These are phyloP conservation scores for Styphnolobium japonicum DNA, from an alignment of 306 rosid genomes.

Conservation along the genomic window DNA sequence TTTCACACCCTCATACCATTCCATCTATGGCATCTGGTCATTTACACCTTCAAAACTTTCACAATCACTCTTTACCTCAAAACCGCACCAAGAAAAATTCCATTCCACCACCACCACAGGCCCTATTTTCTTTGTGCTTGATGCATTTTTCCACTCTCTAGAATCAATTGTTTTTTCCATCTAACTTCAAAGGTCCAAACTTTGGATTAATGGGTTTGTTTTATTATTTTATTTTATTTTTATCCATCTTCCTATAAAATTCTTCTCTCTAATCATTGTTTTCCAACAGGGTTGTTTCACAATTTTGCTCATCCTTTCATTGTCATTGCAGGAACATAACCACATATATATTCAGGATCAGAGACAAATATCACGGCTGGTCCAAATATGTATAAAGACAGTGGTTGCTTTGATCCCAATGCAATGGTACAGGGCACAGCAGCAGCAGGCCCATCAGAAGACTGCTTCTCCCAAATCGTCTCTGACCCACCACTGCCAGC, in stretches of 20 bases:
- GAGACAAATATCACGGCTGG: not conserved
- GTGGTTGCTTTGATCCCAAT: slow-evolving; percentile 24
- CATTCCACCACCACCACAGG: not conserved
- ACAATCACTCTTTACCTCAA: not conserved
- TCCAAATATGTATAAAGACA: slow-evolving; percentile 28
- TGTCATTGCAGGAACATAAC: not conserved
- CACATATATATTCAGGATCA: not conserved
- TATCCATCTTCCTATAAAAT: not conserved
- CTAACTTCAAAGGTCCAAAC: not conserved
- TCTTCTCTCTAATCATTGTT: not conserved
- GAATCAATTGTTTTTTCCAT: not conserved
- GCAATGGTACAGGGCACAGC: not conserved
- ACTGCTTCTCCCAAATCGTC: slow-evolving; percentile 24
- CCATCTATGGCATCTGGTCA: not conserved
- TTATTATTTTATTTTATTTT: not conserved
- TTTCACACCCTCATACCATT: not conserved
- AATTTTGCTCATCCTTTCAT: not conserved
- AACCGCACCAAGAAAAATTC: not conserved
- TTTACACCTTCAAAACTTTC: not conserved
- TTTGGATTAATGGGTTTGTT: not conserved
- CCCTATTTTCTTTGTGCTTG: not conserved
- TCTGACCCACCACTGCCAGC: not conserved
- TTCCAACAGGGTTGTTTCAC: not conserved
- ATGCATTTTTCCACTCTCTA: not conserved
- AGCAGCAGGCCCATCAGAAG: not conserved